phyloP scores from a whole-genome alignment of 441 rosid species.

The Hypseocharis bilobata region DNA sequence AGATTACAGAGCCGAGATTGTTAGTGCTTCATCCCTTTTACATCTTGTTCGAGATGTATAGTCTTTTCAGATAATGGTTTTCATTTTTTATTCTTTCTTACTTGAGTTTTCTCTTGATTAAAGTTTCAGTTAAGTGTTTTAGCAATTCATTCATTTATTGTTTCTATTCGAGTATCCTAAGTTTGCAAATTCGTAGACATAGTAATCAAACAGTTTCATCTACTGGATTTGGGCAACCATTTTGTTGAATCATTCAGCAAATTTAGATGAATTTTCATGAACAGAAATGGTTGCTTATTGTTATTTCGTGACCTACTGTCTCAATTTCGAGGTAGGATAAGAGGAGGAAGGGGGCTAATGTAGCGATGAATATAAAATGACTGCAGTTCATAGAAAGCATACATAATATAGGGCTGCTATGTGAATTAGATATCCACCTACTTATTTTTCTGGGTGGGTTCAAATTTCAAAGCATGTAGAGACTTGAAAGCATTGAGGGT shows the following conservation, averaged over 20 bases:
- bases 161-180: not conserved
- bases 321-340: not conserved
- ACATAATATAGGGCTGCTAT: not conserved
- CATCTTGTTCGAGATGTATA: not conserved
- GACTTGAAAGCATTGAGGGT: not conserved
- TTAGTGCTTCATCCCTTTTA: not conserved
- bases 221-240: not conserved
- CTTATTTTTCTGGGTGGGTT: not conserved
- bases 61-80: too few relatives aligned
- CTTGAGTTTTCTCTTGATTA: not conserved
- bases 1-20: not conserved
- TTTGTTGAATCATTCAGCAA: not conserved
- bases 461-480: not conserved
- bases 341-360: not conserved
- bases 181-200: not conserved
- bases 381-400: not conserved
- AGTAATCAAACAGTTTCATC: too few relatives aligned
- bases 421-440: not conserved
- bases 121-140: not conserved
- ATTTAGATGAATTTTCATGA: too few relatives aligned
- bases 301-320: not conserved
- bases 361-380: not conserved
- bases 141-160: not conserved
- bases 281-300: not conserved
- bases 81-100: too few relatives aligned